Percentiles rank a stretch among this genome's conserved stretches.
phyloP scores from a whole-genome alignment of 305 asterid genomes.

The Stenogyne calaminthoides region DNA sequence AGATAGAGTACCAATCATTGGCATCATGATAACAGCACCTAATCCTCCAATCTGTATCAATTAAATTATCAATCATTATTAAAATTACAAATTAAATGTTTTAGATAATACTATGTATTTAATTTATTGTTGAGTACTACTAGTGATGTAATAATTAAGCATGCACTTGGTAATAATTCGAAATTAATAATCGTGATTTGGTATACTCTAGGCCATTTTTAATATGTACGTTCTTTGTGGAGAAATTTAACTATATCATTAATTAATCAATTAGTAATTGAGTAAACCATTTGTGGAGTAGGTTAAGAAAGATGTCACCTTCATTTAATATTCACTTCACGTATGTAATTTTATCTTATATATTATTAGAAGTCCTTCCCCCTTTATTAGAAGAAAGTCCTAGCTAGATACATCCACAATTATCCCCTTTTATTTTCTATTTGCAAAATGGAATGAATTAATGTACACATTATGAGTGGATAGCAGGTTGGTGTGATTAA shows the following conservation, averaged over 20 bases:
- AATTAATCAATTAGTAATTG: too few relatives aligned
- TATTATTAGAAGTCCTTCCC: too few relatives aligned
- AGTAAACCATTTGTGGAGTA: not conserved
- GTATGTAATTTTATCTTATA: too few relatives aligned
- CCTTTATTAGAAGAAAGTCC: too few relatives aligned
- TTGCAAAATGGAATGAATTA: not conserved
- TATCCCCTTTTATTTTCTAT: not conserved
- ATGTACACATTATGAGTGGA: not conserved
- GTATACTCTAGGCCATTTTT: not conserved
- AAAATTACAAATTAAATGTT: not conserved
- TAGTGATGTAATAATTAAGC: not conserved
- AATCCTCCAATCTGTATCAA: constrained; percentile 51
- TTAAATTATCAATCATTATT: not conserved
- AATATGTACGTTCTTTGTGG: not conserved
- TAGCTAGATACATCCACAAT: too few relatives aligned
- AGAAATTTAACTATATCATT: not conserved
- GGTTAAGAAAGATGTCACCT: not conserved
- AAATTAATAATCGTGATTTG: not conserved
- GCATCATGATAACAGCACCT: constrained; percentile 58
- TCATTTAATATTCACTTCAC: too few relatives aligned
- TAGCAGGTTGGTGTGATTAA: not conserved
- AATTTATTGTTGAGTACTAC: too few relatives aligned
- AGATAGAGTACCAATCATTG: constrained; percentile 51
- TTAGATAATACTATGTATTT: too few relatives aligned
- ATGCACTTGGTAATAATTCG: not conserved